Evolutionary conservation across 192 early-diverging fungal genomes (phyloP).

Genomic region (Linnemannia elongata): DNA sequence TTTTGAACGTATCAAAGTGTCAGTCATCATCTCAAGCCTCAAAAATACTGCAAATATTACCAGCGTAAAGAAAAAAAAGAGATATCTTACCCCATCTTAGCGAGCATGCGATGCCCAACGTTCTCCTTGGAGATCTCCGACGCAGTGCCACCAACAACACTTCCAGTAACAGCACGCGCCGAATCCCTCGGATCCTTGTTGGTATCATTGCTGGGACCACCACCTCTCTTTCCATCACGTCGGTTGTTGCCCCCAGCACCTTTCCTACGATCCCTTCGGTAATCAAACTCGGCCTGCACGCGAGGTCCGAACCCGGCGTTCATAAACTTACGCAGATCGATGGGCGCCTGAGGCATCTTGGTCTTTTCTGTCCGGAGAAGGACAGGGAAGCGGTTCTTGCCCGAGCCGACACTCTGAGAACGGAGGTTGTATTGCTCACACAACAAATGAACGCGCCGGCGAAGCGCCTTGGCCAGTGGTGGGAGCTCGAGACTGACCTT

Average conservation of each 20-base stretch:
- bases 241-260: neutral
- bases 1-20: neutral
- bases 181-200: neutral
- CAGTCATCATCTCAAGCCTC: neutral
- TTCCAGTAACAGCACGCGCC: slow-evolving; percentile 45
- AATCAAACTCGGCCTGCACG: neutral
- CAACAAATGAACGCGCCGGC: slow-evolving; percentile 58
- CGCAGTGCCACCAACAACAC: slow-evolving; percentile 68
- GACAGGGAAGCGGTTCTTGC: slow-evolving; percentile 33
- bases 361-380: slow-evolving; percentile 51
- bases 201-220: neutral
- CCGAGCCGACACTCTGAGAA: slow-evolving; percentile 59
- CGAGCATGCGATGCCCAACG: slow-evolving; percentile 77
- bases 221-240: neutral
- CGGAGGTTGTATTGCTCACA: slow-evolving; percentile 55
- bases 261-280: neutral
- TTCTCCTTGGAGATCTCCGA: slow-evolving; percentile 69
- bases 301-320: neutral
- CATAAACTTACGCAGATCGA: neutral
- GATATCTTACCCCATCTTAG: slow-evolving; percentile 70
- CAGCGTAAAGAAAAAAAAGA: neutral
- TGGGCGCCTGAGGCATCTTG: slow-evolving; percentile 36
- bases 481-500: slow-evolving; percentile 45
- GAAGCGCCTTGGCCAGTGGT: slow-evolving; percentile 49
- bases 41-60: no score